These are phyloP conservation scores for Emmonsiellopsis sp. DNA, from an alignment of 2,329 filamentous ascomycete species.

Conservation along the genomic window DNA sequence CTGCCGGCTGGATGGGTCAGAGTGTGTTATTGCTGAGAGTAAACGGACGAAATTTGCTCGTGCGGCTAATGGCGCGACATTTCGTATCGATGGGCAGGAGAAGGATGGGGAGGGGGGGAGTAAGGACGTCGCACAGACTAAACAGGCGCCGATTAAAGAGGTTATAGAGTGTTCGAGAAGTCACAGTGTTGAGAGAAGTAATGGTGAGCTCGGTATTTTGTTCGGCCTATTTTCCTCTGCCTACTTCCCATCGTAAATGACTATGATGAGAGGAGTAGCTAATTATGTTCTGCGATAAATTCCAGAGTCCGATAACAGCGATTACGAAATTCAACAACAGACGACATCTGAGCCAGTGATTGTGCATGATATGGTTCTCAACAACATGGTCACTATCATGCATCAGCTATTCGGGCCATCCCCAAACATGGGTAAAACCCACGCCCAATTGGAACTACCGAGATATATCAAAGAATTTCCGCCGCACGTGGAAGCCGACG, in stretches of 20 bases:
- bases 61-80: slow-evolving; percentile 1
- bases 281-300: background rate
- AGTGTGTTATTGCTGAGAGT: slow-evolving; percentile 17
- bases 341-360: background rate
- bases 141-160: background rate
- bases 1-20: slow-evolving; percentile 18
- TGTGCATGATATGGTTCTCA: slow-evolving; percentile 3
- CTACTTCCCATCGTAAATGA: too few relatives aligned
- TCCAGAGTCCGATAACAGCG: background rate
- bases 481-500: slow-evolving; percentile 65
- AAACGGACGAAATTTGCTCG: slow-evolving; percentile 48
- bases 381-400: slow-evolving; percentile 28
- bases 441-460: slow-evolving; percentile 41
- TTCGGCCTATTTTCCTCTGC: too few relatives aligned
- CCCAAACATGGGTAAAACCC: slow-evolving; percentile 42
- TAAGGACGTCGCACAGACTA: slow-evolving; percentile 25
- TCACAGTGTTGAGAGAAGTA: slow-evolving; percentile 17
- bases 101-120: background rate
- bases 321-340: background rate
- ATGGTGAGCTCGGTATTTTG: slow-evolving; percentile 26
- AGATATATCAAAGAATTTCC: slow-evolving; percentile 74
- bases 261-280: background rate
- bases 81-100: slow-evolving; percentile 4
- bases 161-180: background rate
- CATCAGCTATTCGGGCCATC: slow-evolving; percentile 25